Base-by-base conservation (phyloP, 495 filamentous ascomycete genomes). In the Letharia columbiana region DNA sequence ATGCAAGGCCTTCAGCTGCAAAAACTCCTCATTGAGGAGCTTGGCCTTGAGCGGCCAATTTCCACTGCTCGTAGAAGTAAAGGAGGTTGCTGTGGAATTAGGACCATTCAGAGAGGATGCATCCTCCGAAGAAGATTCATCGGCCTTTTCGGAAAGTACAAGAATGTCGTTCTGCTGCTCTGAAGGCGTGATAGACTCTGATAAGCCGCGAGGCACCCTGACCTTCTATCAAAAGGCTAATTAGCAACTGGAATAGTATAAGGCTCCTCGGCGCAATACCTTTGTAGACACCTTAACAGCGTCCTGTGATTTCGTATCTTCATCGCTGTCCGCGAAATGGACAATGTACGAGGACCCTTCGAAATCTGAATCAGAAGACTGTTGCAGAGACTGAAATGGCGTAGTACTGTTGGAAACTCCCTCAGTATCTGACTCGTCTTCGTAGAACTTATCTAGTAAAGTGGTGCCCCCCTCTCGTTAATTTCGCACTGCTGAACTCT, bases 271-370 rank as follows among this genome's bases (percentile, higher is more conserved):
- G 17, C 17, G 35, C 23, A 42, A 4, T 63, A 63, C 62, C 37
- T 17, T 31, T 56, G 4, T 18, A 23, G n/a, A 23, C 4, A 17
- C n/a, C n/a, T 42, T 33, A 6, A 15, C 12, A 63, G 1, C 15
- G 23, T 20, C 44, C 3, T 41, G 9, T 0, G 11, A 12, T 10
- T 31, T 33, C 10, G 20, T 37, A 13, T 28, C 47, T 23, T 39
- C 35, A 15, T 63, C 49, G 17, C 12, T 58, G 23, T 60, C 35
- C 18, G 60, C 23, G 42, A 66, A 66, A n/a, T 42, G 64, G 33
- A 52, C 44, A 9, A 66, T 61, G 37, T 66, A 66, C 13, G 64
- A 41, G 13, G 45, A 61, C 5, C 35, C 40, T 4, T 41, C 17
- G 4, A 56, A 60, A 5, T 42, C 60, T 5, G 57, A 33, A 41